Conservation (phyloP, 2,329 filamentous ascomycete species). For the Botryotinia globosa region DNA sequence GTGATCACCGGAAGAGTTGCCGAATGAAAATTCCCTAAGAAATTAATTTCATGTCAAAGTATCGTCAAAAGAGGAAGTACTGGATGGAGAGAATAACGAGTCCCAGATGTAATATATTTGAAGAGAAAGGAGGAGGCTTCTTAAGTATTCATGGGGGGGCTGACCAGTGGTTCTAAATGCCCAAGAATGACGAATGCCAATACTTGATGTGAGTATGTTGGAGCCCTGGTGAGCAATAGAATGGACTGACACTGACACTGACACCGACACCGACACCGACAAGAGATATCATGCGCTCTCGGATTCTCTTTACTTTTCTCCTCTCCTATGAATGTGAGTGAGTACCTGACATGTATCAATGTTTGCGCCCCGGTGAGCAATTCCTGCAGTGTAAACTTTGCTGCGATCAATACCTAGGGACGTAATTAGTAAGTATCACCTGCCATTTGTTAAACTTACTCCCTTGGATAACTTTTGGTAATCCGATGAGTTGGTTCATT, state of each 20-base stretch:
- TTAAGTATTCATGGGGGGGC: neutral
- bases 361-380: neutral
- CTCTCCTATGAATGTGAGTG: neutral
- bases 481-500: no score
- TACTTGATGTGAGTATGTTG: neutral
- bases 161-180: neutral
- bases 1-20: neutral
- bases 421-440: neutral
- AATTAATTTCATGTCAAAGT: neutral
- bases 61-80: neutral
- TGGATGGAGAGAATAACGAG: neutral
- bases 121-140: neutral
- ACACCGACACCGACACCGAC: neutral
- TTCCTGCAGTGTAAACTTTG: neutral
- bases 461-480: neutral
- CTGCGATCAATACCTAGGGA: neutral
- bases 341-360: neutral
- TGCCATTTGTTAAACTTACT: neutral
- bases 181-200: conserved; percentile 11
- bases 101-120: neutral
- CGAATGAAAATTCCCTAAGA: neutral
- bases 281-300: neutral
- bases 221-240: neutral
- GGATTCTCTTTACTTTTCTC: neutral
- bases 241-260: neutral